Base-by-base conservation (phyloP, 768 basidiomycete species). In the Cyclocybe aegerita region DNA sequence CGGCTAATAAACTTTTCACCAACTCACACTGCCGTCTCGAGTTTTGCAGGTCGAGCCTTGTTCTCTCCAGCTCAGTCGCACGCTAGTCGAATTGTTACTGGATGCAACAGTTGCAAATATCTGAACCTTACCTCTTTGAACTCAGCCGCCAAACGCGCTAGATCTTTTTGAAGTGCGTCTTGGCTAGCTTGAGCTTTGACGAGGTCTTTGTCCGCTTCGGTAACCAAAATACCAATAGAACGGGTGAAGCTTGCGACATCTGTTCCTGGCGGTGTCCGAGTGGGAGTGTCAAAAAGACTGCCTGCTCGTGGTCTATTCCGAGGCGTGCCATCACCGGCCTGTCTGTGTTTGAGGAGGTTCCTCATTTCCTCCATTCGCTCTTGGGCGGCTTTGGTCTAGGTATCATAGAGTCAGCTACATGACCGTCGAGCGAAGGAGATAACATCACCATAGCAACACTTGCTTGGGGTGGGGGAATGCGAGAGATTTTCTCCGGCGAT, bases 351-450 rank as follows among this genome's bases (percentile, higher is more conserved):
- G 50, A 93, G 90, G 49, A 90, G 71, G 55, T 80, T 80, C 36
- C 84, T 79, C 90, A 93, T 90, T 65, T 93, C 91, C 58, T 90
- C 83, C 74, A 91, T 77, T 16, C 91, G 82, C 33, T 85, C 84
- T 57, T 83, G 84, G 33, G 90, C 89, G 48, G 84, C 90, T 60
- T 69, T 83, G 9, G 80, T 87, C 90, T 93, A 56, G 4, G 29
- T 14, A 45, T 48, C 46, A 10, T 37, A 37, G 3, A 33, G 42
- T 11, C 35, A 7, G 14, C 42, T 29, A 32, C 34, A 32, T 40
- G 29, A 33, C 29, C 16, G 17, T 43, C 10, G 34, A 37, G n/a
- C 3, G 14, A 17, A 5, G 23, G 37, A 35, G 42, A 34, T 32
- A 31, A 46, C 6, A 47, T 55, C 58, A 85, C 80, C 65, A 80